Base-by-base conservation (phyloP, 176 grass and related monocot genomes). In the Poa pratensis region DNA sequence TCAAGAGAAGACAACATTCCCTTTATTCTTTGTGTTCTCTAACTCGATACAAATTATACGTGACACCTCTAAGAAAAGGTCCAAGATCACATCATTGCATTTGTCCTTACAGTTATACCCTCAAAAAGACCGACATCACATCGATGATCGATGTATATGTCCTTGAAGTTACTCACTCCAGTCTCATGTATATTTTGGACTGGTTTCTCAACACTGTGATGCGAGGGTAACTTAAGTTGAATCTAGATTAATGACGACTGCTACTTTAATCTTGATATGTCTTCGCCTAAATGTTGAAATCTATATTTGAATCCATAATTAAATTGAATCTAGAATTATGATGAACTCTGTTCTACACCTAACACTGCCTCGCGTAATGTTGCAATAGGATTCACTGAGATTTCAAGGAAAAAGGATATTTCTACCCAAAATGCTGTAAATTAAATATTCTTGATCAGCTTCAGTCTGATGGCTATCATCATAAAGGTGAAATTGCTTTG, bases 381-480 rank as follows among this genome's bases (percentile, higher is more conserved):
- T 23, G 57, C 57, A 23, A 13, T 13, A 60, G 57, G 22, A 60
- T 23, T 60, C 9, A 60, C 10, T 12, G 9, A 12, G 57, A 60
- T 60, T 12, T 12, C 57, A 60, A 60, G 20, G 23, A 60, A 54
- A 54, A 54, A 7, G 0, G 57, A 12, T 60, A 24, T 60, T 60
- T 60, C 65, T 70, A 70, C 37, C 9, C 67, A n/a, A 43, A 19
- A 43, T 43, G 66, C 34, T 12, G 35, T 48, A 48, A 27, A 69
- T 13, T 69, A 40, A 69, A 42, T 22, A 69, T 40, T n/a, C 19
- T 69, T 42, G 9, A 69, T 69, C 67, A 35, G n/a, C 35, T 69
- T 69, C 19, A 69, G 48, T 46, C 43, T 73, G 70, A 73, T 26
- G 22, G 70, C 37, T 16, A 73, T 14, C 70, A 73, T 50, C 42